phyloP scores from a whole-genome alignment of 73 alveolate species.

The Paramecium sonneborni region DNA sequence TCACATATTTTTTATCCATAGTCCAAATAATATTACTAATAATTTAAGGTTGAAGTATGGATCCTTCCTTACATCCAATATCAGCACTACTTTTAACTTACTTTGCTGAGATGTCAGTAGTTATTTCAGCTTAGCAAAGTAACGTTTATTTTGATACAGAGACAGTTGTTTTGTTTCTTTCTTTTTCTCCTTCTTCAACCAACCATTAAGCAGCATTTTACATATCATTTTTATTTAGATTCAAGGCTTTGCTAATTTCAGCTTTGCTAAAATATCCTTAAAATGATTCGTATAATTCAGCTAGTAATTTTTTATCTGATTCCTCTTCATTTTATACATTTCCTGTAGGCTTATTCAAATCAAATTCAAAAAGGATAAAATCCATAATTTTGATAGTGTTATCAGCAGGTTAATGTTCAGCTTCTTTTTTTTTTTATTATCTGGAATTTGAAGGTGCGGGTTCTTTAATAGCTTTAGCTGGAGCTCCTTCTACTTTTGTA shows the following conservation, averaged over 20 bases:
- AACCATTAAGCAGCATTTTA: conserved; percentile 82
- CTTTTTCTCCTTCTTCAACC: conserved; percentile 84
- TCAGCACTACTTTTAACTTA: conserved; percentile 80
- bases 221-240: conserved; percentile 75
- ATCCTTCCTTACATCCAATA: conserved; percentile 74
- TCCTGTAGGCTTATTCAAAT: conserved; percentile 52
- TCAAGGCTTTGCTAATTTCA: conserved; percentile 82
- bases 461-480: conserved; percentile 54
- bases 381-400: conserved; percentile 51
- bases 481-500: conserved; percentile 5
- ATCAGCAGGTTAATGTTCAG: conserved; percentile 52
- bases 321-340: conserved; percentile 64
- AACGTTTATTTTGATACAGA: conserved; percentile 65
- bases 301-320: conserved; percentile 12
- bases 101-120: conserved; percentile 70
- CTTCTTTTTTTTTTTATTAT: conserved; percentile 56
- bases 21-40: conserved; percentile 80
- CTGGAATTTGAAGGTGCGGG: conserved; percentile 30
- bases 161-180: conserved; percentile 75
- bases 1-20: conserved; percentile 71
- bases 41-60: conserved; percentile 74
- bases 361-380: conserved; percentile 52
- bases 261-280: conserved; percentile 73
- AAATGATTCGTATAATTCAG: conserved; percentile 75
- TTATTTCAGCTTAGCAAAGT: conserved; percentile 72